Evolutionary conservation across 2,329 filamentous ascomycete species (phyloP).

Genomic region (Fusarium incarnatum): DNA sequence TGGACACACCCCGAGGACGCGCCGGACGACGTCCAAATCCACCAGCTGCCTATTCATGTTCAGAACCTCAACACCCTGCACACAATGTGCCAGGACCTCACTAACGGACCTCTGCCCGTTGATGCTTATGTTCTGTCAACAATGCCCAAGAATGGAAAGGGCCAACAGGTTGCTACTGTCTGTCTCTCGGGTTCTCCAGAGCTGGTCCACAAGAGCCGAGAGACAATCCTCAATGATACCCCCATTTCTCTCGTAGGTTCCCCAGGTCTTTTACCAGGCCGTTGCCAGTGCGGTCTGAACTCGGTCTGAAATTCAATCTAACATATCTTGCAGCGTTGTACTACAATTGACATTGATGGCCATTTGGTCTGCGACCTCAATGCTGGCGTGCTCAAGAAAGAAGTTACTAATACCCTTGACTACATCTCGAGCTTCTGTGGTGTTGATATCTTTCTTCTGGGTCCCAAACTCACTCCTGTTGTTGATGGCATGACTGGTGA

Average conservation of each 20-base stretch:
- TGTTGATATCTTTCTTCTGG: constrained; percentile 95
- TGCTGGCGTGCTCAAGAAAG: constrained; percentile 75
- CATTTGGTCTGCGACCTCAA: constrained; percentile 83
- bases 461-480: constrained; percentile 86
- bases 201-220: constrained; percentile 87
- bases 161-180: constrained; percentile 82
- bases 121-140: constrained; percentile 88
- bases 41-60: constrained; percentile 91
- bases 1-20: constrained; percentile 95
- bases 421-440: constrained; percentile 88
- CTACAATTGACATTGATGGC: constrained; percentile 92
- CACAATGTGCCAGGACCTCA: constrained; percentile 84
- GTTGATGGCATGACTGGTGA: constrained; percentile 80
- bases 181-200: constrained; percentile 90
- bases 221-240: constrained; percentile 89
- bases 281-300: not conserved
- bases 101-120: constrained; percentile 75
- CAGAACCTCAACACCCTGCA: constrained; percentile 85
- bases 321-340: constrained; percentile 75
- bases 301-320: constrained; percentile 5
- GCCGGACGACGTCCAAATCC: constrained; percentile 83
- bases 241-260: constrained; percentile 88
- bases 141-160: constrained; percentile 77
- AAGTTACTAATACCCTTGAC: constrained; percentile 86
- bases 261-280: not conserved